Evolutionary conservation across 106 monocot genomes (phyloP).

Genomic region (Dendrobium chrysotoxum): DNA sequence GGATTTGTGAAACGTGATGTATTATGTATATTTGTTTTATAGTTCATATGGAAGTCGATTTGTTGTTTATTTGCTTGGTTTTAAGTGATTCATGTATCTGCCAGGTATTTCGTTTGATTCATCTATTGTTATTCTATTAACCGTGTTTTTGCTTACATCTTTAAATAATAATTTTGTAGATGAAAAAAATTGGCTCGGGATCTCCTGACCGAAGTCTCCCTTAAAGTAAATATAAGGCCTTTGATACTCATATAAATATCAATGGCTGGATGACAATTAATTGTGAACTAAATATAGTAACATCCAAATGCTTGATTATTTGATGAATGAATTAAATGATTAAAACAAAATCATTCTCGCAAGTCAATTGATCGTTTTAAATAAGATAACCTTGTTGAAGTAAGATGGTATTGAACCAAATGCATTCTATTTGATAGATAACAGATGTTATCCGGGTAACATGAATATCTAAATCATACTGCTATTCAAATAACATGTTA

Average conservation of each 20-base stretch:
- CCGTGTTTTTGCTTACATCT: not conserved
- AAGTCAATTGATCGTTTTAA: not conserved
- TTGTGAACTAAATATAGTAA: not conserved
- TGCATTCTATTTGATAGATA: not conserved
- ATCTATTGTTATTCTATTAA: not conserved
- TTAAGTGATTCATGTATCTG: not conserved
- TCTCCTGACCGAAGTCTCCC: too few relatives aligned
- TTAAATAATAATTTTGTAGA: not conserved
- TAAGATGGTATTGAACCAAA: not conserved
- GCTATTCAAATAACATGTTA: not conserved
- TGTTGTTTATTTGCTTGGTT: not conserved
- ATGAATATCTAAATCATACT: not conserved
- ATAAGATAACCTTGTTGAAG: not conserved
- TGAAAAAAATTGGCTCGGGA: not conserved
- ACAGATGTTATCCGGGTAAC: not conserved
- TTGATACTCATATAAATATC: too few relatives aligned
- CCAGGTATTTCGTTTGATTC: not conserved
- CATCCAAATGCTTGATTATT: not conserved
- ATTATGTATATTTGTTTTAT: not conserved
- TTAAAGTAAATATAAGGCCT: too few relatives aligned
- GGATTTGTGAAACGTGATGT: not conserved
- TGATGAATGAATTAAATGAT: not conserved
- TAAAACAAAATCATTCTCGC: not conserved
- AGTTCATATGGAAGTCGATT: not conserved
- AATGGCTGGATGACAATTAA: not conserved